Evolutionary conservation across 2,329 filamentous ascomycete genomes (phyloP).

Genomic region (Beauveria australis): DNA sequence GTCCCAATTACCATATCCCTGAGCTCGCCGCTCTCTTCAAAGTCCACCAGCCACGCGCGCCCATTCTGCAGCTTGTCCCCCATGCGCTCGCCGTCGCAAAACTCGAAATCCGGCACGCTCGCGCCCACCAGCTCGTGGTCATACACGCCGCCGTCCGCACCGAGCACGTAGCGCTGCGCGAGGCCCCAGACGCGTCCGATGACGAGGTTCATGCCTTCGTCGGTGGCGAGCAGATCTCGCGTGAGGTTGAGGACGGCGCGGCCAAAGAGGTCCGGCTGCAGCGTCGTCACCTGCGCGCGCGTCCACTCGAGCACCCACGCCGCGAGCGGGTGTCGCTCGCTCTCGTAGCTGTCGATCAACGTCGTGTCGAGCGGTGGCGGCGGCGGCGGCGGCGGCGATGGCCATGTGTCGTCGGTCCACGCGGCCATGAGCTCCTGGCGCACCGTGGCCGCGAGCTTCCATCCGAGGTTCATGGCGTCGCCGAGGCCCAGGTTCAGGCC

Average conservation of each 20-base stretch:
- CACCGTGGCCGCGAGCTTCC: slow-evolving; percentile 36
- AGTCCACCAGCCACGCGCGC: slow-evolving; percentile 21
- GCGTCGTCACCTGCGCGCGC: slow-evolving; percentile 25
- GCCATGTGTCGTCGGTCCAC: too few species aligned
- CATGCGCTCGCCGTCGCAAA: slow-evolving; percentile 20
- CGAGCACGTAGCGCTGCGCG: slow-evolving; percentile 23
- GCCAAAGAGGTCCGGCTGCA: slow-evolving; percentile 21
- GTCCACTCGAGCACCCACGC: slow-evolving; percentile 28
- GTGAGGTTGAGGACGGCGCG: slow-evolving; percentile 19
- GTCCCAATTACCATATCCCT: slow-evolving; percentile 7
- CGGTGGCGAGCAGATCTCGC: slow-evolving; percentile 20
- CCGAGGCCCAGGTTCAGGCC: slow-evolving; percentile 44
- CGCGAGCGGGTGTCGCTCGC: slow-evolving; percentile 38
- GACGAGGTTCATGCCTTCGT: slow-evolving; percentile 22
- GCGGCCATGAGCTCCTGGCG: background rate
- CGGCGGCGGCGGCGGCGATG: background rate
- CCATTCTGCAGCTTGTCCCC: slow-evolving; percentile 22
- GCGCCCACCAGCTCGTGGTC: slow-evolving; percentile 25
- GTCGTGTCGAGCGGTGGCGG: background rate
- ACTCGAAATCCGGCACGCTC: slow-evolving; percentile 28
- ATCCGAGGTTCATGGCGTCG: slow-evolving; percentile 42
- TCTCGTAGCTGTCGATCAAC: slow-evolving; percentile 39
- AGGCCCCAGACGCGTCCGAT: slow-evolving; percentile 27
- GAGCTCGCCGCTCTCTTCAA: slow-evolving; percentile 14
- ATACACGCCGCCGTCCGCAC: slow-evolving; percentile 7